Percentiles rank a stretch among this genome's conserved stretches.
Evolutionary conservation across 1,284 basidiomycete species (phyloP).

Genomic region (Psilocybe mexicana): DNA sequence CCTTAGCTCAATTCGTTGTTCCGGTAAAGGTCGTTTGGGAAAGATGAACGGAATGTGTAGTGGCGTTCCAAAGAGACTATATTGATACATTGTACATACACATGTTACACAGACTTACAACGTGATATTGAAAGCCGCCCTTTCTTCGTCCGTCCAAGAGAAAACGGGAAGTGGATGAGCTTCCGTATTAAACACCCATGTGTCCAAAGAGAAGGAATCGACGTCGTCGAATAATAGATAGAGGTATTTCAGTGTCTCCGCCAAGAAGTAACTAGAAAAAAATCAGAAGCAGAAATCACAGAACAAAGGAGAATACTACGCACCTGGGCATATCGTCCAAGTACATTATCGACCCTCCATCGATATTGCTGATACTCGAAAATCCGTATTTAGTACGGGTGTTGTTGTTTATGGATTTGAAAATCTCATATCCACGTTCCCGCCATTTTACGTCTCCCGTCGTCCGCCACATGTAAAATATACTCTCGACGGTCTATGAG

Average conservation of each 20-base stretch:
- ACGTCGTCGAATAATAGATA: conserved; percentile 65
- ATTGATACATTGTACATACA: no score
- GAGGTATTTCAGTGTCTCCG: conserved; percentile 64
- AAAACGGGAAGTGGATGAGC: conserved; percentile 79
- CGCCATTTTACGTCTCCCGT: conserved; percentile 72
- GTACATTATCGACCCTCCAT: conserved; percentile 33
- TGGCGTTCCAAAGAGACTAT: no score
- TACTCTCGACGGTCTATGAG: conserved; percentile 45
- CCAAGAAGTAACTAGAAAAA: conserved; percentile 34
- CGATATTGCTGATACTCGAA: conserved; percentile 54
- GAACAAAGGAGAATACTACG: conserved; percentile 9
- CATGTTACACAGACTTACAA: not conserved
- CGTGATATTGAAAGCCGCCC: conserved; percentile 36
- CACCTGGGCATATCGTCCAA: conserved; percentile 73
- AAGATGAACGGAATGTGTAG: no score
- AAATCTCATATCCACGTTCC: conserved; percentile 73
- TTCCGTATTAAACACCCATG: conserved; percentile 88
- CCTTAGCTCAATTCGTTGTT: no score
- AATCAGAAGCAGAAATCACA: not conserved
- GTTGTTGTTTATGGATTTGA: conserved; percentile 65
- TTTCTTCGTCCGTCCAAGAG: conserved; percentile 57
- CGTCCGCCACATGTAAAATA: conserved; percentile 71
- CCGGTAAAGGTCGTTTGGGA: no score
- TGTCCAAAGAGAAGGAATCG: conserved; percentile 63
- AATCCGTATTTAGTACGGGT: conserved; percentile 59